Base-by-base conservation (phyloP, 768 basidiomycete species). In the Boletales sp. region DNA sequence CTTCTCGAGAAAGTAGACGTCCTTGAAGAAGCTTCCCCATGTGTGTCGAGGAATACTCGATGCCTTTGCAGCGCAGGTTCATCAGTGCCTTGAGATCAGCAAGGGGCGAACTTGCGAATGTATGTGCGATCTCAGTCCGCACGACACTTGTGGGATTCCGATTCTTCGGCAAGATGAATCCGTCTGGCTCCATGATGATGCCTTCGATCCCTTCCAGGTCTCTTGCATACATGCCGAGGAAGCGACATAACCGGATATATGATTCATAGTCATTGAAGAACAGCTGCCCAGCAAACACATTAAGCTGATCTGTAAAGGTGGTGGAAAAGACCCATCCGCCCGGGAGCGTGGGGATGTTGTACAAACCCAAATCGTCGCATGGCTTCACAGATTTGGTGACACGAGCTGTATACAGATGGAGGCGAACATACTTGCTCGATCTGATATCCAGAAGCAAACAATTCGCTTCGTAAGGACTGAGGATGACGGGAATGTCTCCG, bases 191-290 rank as follows among this genome's bases (percentile, higher is more conserved):
- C 3, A 56, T 31, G 1, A 35, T 8, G 43, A 78, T 73, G 5
- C 72, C 76, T 53, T 76, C 74, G 2, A 73, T 74, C 3, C 72
- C 76, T 30, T 77, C 70, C 69, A 64, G 75, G 3, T 78, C 73
- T 11, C 59, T 69, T 6, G 76, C 67, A 8, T 64, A 53, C 13
- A 76, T 19, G 2, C 75, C 70, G 31, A 79, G 58, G 47, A 71
- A 61, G 21, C 58, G 51, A 49, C 76, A 76, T 13, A 73, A 35
- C 2, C 49, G 55, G 28, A 51, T 51, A 44, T 77, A 78, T 2
- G 68, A 56, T 11, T 49, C 50, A 21, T 66, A 57, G 19, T 70
- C 57, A 10, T 57, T 59, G 34, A 76, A 47, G 48, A 72, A 79
- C 4, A 79, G 63, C 47, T 79, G 74, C 3, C 75, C 77, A 13